A percentile compares a stretch with the other conserved stretches of the same genome.
These are phyloP conservation scores for Capsaspora owczarzaki DNA, from an alignment of 78 protist genomes.

Conservation along the genomic window DNA sequence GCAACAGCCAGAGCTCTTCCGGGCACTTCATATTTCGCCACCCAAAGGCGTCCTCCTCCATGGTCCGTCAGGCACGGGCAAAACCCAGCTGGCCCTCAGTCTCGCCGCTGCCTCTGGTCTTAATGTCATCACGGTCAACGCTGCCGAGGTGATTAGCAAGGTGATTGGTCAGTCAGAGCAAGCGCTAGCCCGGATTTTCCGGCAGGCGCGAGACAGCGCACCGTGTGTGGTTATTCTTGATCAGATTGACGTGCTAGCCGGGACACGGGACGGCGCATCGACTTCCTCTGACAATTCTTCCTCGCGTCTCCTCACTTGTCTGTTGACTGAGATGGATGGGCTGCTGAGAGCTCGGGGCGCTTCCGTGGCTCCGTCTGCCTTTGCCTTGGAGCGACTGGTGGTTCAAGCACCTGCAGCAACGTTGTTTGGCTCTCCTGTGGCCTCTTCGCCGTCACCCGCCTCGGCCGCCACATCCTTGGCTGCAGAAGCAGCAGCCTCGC, in stretches of 20 bases:
- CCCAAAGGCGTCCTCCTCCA: constrained; percentile 3
- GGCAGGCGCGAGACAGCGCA: not conserved
- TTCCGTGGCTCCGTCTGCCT: not conserved
- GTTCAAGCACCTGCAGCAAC: too few relatives aligned
- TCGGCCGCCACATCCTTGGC: too few relatives aligned
- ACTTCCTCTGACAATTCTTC: not conserved
- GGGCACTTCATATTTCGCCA: too few relatives aligned
- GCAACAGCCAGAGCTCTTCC: too few relatives aligned
- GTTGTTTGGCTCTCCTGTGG: too few relatives aligned
- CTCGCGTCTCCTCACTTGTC: not conserved
- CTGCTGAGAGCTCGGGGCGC: not conserved
- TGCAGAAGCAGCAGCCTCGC: too few relatives aligned
- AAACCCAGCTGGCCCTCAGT: not conserved
- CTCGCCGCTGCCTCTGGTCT: not conserved
- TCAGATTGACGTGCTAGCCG: not conserved
- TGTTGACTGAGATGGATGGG: constrained; percentile 22
- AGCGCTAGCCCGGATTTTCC: not conserved
- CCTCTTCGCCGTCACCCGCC: too few relatives aligned
- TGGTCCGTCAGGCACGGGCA: constrained; percentile 23
- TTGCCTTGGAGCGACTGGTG: too few relatives aligned
- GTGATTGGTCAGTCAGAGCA: constrained; percentile 9
- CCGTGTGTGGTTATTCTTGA: constrained; percentile 14
- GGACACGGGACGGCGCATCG: not conserved
- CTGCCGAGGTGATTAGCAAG: not conserved
- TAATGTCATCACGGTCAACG: not conserved